These are phyloP conservation scores for Sphaerobolus stellatus DNA, from an alignment of 1,284 basidiomycete genomes.

Conservation along the genomic window DNA sequence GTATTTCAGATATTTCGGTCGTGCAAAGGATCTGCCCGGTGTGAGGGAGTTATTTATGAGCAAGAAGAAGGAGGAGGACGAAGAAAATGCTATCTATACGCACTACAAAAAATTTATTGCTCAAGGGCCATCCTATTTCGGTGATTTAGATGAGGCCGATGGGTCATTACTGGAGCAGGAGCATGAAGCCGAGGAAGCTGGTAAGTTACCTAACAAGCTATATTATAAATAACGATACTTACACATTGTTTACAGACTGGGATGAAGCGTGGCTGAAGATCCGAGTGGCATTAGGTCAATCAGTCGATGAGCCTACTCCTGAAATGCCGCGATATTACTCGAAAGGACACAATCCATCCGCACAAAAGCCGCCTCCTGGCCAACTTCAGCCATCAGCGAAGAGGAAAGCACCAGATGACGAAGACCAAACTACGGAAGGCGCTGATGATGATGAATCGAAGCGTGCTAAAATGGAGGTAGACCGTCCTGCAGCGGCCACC, in stretches of 20 bases:
- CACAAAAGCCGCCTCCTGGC: constrained; percentile 21
- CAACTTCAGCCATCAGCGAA: constrained; percentile 35
- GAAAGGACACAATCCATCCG: constrained; percentile 9
- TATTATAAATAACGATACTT: constrained; percentile 30
- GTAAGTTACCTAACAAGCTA: constrained; percentile 42
- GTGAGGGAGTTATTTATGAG: constrained; percentile 91
- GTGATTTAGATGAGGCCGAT: constrained; percentile 87
- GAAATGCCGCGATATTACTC: constrained; percentile 47
- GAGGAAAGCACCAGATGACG: constrained; percentile 51
- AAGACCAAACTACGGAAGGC: constrained; percentile 44
- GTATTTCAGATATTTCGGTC: constrained; percentile 83
- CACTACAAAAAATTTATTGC: constrained; percentile 89
- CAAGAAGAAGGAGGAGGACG: constrained; percentile 79
- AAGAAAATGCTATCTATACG: constrained; percentile 74
- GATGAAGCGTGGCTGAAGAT: constrained; percentile 61
- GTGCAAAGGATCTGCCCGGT: constrained; percentile 94
- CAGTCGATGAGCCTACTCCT: constrained; percentile 51
- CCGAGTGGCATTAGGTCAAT: constrained; percentile 55
- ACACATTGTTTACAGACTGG: constrained; percentile 55
- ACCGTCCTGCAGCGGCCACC: constrained; percentile 13
- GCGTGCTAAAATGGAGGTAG: constrained; percentile 34
- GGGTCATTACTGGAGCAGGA: constrained; percentile 72
- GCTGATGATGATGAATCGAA: constrained; percentile 38
- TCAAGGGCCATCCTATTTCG: constrained; percentile 88
- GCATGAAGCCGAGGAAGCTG: constrained; percentile 68